Evolutionary conservation across 2,329 filamentous ascomycete genomes (phyloP).

Genomic region (Aspergillus nomiae): DNA sequence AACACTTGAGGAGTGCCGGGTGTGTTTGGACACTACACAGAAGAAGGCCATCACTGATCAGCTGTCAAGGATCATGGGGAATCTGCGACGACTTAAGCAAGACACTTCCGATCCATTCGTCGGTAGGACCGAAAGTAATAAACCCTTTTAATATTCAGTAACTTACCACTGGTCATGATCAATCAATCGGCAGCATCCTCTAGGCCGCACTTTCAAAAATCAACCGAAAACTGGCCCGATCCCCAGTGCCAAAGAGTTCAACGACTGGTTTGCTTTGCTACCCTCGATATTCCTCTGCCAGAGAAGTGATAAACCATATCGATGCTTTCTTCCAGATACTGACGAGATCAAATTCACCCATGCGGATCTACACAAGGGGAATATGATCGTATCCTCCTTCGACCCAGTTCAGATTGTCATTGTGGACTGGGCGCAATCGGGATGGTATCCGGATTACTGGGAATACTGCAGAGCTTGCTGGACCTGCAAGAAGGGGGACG

Average conservation of each 20-base stretch:
- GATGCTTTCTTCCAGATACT: conserved; percentile 2
- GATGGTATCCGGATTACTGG: conserved; percentile 39
- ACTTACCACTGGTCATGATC: conserved; percentile 2
- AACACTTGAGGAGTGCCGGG: conserved; percentile 30
- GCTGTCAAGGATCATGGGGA: conserved; percentile 18
- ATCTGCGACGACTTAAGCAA: conserved; percentile 23
- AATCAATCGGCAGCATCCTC: not conserved
- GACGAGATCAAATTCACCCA: conserved; percentile 3
- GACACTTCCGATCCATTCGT: conserved; percentile 19
- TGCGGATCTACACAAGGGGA: conserved; percentile 2
- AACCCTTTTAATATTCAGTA: not conserved
- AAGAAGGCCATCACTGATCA: conserved; percentile 19
- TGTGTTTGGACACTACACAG: conserved; percentile 12
- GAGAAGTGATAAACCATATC: not conserved
- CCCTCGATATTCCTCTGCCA: too few species aligned
- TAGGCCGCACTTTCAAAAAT: not conserved
- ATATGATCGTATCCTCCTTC: conserved; percentile 7
- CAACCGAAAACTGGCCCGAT: conserved; percentile 1
- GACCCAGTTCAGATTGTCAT: conserved; percentile 23
- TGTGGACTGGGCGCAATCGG: conserved; percentile 35
- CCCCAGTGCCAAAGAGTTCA: not conserved
- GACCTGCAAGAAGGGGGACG: too few species aligned
- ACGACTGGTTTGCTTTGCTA: conserved; percentile 6
- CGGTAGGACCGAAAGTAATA: conserved; percentile 14
- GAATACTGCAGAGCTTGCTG: conserved; percentile 32